Conservation (phyloP, 1,139 yeast species). For the Yamadazyma mexicana region DNA sequence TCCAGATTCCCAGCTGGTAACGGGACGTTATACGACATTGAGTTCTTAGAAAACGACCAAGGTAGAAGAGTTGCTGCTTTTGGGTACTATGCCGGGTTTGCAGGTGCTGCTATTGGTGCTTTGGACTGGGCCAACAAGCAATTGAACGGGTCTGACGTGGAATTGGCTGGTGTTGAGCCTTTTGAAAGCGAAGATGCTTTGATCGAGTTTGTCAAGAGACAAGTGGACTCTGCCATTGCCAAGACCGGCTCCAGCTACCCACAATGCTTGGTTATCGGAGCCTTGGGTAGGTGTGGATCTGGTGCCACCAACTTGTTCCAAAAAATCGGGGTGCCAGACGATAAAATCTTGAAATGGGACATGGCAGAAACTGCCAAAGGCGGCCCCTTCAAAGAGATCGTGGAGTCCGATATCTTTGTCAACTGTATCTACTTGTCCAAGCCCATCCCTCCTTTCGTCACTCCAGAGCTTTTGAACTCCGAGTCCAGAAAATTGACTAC, state of each 20-base stretch:
- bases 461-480: constrained; percentile 63
- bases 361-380: constrained; percentile 95
- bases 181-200: constrained; percentile 78
- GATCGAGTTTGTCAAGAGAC: constrained; percentile 66
- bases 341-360: constrained; percentile 88
- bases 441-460: constrained; percentile 91
- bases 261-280: constrained; percentile 87
- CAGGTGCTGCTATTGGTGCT: constrained; percentile 96
- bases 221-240: constrained; percentile 57
- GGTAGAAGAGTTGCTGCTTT: constrained; percentile 99
- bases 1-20: constrained; percentile 87
- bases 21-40: constrained; percentile 89
- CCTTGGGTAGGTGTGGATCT: constrained; percentile 98
- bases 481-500: constrained; percentile 76
- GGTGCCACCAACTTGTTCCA: constrained; percentile 87
- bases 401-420: constrained; percentile 81
- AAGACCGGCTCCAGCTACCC: constrained; percentile 63
- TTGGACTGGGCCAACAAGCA: constrained; percentile 94
- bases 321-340: constrained; percentile 86
- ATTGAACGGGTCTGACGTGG: constrained; percentile 58
- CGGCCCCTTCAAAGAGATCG: constrained; percentile 95
- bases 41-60: constrained; percentile 87
- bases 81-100: constrained; percentile 98
- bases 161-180: constrained; percentile 76
- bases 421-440: constrained; percentile 93